These are phyloP conservation scores for Aurifilum marmelostoma DNA, from an alignment of 2,329 filamentous ascomycete species.

Conservation along the genomic window DNA sequence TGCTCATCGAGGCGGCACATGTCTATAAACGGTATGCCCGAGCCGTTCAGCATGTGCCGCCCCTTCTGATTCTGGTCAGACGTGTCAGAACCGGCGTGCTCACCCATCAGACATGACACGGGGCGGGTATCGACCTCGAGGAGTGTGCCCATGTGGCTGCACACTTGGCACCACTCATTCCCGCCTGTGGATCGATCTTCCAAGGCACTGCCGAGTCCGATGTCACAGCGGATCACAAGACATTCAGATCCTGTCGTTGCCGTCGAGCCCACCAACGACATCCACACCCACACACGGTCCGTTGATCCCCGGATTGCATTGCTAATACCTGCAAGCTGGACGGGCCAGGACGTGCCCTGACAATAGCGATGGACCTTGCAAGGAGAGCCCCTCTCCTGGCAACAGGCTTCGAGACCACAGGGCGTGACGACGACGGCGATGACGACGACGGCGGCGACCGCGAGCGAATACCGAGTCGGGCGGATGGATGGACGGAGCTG, in stretches of 20 bases:
- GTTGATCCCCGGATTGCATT: background rate
- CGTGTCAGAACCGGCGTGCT: conserved; percentile 13
- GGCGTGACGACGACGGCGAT: background rate
- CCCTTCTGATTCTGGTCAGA: conserved; percentile 8
- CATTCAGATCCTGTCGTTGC: background rate
- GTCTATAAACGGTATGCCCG: background rate
- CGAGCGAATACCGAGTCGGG: background rate
- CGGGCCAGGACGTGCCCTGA: background rate
- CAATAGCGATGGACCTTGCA: background rate
- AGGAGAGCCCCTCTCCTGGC: background rate
- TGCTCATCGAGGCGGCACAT: background rate
- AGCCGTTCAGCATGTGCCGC: background rate
- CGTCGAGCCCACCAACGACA: background rate
- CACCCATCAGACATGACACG: conserved; percentile 3
- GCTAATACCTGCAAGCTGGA: background rate
- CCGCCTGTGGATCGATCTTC: background rate
- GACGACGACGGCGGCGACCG: too few relatives aligned
- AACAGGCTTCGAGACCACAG: background rate
- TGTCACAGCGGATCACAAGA: background rate
- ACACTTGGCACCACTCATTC: background rate
- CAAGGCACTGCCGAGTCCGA: conserved; percentile 3
- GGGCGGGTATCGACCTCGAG: conserved; percentile 15
- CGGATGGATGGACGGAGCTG: background rate
- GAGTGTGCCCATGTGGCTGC: conserved; percentile 14
- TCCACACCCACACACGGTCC: background rate